These are phyloP conservation scores for Kwoniella pini DNA, from an alignment of 768 basidiomycete genomes.

Conservation along the genomic window DNA sequence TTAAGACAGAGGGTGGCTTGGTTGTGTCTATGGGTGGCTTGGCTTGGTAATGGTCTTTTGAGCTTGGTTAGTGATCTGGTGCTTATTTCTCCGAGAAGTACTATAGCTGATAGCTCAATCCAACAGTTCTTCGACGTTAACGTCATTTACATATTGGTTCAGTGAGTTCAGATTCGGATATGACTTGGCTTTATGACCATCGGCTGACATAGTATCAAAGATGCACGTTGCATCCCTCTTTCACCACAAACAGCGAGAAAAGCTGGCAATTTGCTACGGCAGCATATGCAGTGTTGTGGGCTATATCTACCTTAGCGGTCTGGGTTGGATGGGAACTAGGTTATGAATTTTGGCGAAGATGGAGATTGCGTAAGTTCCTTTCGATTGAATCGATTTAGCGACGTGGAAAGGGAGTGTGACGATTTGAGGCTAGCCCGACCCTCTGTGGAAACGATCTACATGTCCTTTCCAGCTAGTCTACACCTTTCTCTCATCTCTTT, in stretches of 20 bases:
- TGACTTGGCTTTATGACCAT: slow-evolving; percentile 8
- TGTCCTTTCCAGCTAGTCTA: slow-evolving; percentile 75
- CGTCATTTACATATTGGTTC: slow-evolving; percentile 74
- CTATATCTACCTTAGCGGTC: slow-evolving; percentile 70
- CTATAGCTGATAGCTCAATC: neutral
- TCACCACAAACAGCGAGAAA: slow-evolving; percentile 67
- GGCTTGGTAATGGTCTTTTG: slow-evolving; percentile 28
- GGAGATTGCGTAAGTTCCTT: slow-evolving; percentile 54
- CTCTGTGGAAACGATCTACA: slow-evolving; percentile 75
- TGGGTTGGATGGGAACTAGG: slow-evolving; percentile 65
- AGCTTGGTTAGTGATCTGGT: slow-evolving; percentile 29
- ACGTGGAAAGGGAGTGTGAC: neutral
- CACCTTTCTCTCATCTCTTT: slow-evolving; percentile 76
- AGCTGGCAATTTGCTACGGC: slow-evolving; percentile 81
- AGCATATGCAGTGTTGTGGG: slow-evolving; percentile 81
- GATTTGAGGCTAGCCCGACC: slow-evolving; percentile 66
- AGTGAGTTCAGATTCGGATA: slow-evolving; percentile 67
- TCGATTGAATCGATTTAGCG: too few relatives aligned
- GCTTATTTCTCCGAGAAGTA: too few relatives aligned
- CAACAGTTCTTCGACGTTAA: slow-evolving; percentile 81
- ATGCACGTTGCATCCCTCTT: slow-evolving; percentile 72
- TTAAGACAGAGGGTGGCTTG: slow-evolving; percentile 29
- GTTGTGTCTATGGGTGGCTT: slow-evolving; percentile 27
- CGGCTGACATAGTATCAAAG: slow-evolving; percentile 54
- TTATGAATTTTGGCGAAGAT: slow-evolving; percentile 44